Evolutionary conservation across 495 filamentous ascomycete genomes (phyloP), one percentile per base, ranked within the genome.

Genomic region (Pyronema domesticum): DNA sequence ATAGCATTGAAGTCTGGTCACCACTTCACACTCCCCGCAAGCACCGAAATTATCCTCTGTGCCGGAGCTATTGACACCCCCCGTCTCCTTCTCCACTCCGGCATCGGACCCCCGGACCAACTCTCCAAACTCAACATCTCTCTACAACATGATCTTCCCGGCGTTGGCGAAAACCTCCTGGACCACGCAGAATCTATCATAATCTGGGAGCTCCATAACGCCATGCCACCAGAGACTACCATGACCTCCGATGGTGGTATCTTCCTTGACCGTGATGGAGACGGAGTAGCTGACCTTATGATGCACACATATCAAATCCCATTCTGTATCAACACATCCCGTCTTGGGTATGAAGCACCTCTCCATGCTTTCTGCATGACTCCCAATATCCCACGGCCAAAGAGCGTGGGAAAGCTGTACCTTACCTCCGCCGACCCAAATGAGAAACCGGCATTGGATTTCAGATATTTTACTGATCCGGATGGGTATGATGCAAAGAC

Each of bases 291-390:
- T 54, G 84, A 91, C 61, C 68, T 91, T 53, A 89, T 89, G 85
- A 86, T 88, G 83, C 85, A 91, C 69, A 89, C 84, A 73, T 89
- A 89, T 68, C 85, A 91, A 67, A 57, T 57, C 40, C 73, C 52
- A 1, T 54, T 54, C 42, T 54, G 52, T 42, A 33, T 82, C 55
- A 83, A 83, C 71, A 82, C 77, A 48, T 66, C 69, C 5, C 74
- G 85, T n/a, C 71, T 89, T 6, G 85, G 85, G 44, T 88, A 89
- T 60, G 65, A 66, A n/a, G 72, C 70, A 14, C 82, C 82, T 33
- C 70, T 80, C 34, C 77, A 88, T 62, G 85, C 85, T 52, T 91
- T 91, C 69, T 89, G 85, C 75, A 88, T 91, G 84, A 89, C 85
- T 47, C 85, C 85, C 57, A 91, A 91, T 68, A 91, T 89, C 60